phyloP scores from a whole-genome alignment of 2,329 filamentous ascomycete species.

The Trichophyton benhamiae region DNA sequence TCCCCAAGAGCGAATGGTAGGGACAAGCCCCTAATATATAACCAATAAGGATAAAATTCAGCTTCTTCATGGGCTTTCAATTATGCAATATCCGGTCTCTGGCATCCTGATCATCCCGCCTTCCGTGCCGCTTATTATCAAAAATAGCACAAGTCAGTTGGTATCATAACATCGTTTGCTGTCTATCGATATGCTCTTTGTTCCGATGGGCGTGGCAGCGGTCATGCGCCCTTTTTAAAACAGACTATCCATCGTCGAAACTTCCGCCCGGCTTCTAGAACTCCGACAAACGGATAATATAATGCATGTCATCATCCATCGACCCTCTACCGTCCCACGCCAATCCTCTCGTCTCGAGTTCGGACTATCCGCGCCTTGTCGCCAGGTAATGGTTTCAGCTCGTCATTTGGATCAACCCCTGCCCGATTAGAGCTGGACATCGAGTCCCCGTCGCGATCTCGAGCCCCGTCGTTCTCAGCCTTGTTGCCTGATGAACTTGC shows the following conservation, averaged over 20 bases:
- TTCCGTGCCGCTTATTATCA: background rate
- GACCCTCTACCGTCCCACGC: conserved; percentile 16
- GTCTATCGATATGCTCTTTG: background rate
- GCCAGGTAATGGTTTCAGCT: conserved; percentile 38
- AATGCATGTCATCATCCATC: background rate
- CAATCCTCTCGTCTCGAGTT: conserved; percentile 36
- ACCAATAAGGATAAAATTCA: background rate
- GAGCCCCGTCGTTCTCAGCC: background rate
- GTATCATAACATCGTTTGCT: background rate
- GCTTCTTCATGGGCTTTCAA: background rate
- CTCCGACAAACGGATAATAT: background rate
- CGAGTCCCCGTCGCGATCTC: background rate
- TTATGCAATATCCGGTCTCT: background rate
- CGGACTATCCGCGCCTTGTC: conserved; percentile 38
- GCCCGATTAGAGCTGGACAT: conserved; percentile 15
- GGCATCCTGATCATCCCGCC: background rate
- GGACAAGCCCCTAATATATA: background rate
- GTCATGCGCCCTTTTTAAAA: background rate
- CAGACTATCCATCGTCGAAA: background rate
- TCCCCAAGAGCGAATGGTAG: background rate
- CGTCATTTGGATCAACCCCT: conserved; percentile 36
- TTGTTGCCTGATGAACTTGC: background rate
- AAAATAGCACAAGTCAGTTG: background rate
- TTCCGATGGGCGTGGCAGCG: background rate
- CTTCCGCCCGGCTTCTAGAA: background rate